Conservation (phyloP, 1,284 basidiomycete species). For the Polyporus tsugae region DNA sequence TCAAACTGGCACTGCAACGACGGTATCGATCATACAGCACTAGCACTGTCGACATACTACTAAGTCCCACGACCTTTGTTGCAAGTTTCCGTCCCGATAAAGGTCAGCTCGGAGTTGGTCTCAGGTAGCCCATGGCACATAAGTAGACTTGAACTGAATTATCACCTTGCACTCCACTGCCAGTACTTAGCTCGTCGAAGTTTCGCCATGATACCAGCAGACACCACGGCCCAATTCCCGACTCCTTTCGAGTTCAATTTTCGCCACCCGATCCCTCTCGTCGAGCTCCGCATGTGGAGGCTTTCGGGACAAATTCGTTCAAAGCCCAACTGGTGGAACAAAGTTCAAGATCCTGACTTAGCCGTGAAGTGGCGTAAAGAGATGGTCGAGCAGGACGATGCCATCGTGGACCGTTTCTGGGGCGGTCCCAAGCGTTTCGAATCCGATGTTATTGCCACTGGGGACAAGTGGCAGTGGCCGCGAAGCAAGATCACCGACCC, state of each 20-base stretch:
- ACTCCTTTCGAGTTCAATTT: slow-evolving; percentile 9
- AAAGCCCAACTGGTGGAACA: slow-evolving; percentile 32
- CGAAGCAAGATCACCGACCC: slow-evolving; percentile 5
- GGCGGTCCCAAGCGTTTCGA: neutral
- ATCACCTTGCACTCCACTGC: no score
- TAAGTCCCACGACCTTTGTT: no score
- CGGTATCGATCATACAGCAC: no score
- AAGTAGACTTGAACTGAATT: no score
- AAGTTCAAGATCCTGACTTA: slow-evolving; percentile 28
- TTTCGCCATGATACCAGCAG: neutral
- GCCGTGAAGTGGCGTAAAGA: slow-evolving; percentile 30
- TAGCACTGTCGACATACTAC: no score
- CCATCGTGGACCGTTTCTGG: neutral
- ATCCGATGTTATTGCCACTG: no score
- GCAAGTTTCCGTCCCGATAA: no score
- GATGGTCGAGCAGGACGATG: slow-evolving; percentile 21
- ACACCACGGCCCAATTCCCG: slow-evolving; percentile 1
- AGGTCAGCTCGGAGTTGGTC: no score
- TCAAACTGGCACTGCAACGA: no score
- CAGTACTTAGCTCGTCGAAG: no score
- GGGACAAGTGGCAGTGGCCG: slow-evolving; percentile 14
- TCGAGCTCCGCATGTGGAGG: slow-evolving; percentile 29
- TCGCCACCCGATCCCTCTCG: slow-evolving; percentile 12
- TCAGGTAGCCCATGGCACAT: no score
- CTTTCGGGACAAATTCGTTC: slow-evolving; percentile 27